Conservation (phyloP, 2,329 filamentous ascomycete species). For the Aspergillus transmontanensis region DNA sequence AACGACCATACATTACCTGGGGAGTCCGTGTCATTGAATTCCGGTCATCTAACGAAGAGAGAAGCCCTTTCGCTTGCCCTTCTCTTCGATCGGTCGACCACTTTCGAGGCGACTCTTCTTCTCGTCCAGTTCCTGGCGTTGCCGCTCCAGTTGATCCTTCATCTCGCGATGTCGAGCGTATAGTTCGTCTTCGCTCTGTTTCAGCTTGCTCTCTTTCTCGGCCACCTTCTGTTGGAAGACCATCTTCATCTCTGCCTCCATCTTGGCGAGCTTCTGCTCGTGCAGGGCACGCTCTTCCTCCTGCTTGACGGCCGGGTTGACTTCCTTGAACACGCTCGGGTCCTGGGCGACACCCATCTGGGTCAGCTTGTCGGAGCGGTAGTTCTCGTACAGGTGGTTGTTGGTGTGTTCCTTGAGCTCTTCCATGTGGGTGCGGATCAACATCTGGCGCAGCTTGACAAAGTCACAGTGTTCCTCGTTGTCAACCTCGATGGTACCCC, state of each 20-base stretch:
- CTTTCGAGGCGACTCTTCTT: slow-evolving; percentile 97
- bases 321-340: slow-evolving; percentile 99
- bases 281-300: slow-evolving; percentile 97
- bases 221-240: slow-evolving; percentile 99
- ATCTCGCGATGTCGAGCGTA: slow-evolving; percentile 98
- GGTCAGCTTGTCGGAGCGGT: slow-evolving; percentile 98
- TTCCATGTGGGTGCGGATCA: slow-evolving; percentile 99
- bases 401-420: slow-evolving; percentile 99
- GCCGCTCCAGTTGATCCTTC: slow-evolving; percentile 98
- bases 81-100: slow-evolving; percentile 93
- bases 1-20: slow-evolving; percentile 23
- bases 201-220: slow-evolving; percentile 99
- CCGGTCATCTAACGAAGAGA: slow-evolving; percentile 74
- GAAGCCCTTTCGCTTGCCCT: slow-evolving; percentile 99
- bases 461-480: slow-evolving; percentile 99
- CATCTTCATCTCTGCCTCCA: slow-evolving; percentile 99
- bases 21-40: slow-evolving; percentile 21
- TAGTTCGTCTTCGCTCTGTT: slow-evolving; percentile 98
- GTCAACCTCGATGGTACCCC: slow-evolving; percentile 98
- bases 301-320: slow-evolving; percentile 99
- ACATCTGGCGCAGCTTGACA: slow-evolving; percentile 99
- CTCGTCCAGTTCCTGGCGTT: slow-evolving; percentile 93
- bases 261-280: slow-evolving; percentile 99
- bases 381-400: slow-evolving; percentile 98
- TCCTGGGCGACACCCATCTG: slow-evolving; percentile 98